phyloP scores from a whole-genome alignment of 1,139 yeast genomes.

The Hansenula lynferdii region DNA sequence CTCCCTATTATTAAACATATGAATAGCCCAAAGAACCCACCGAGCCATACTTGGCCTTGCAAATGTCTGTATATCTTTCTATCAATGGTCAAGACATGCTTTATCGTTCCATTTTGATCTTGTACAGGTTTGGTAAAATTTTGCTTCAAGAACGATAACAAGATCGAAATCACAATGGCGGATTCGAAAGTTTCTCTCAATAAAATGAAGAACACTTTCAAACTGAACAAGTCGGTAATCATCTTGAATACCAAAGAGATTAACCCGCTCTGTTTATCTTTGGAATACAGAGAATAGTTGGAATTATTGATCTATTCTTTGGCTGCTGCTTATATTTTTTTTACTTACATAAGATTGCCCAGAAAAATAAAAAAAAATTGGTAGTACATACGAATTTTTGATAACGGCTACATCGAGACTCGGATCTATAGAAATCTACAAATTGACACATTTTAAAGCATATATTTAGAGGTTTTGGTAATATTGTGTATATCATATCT shows the following conservation, averaged over 20 bases:
- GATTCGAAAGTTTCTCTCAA: slow-evolving; percentile 86
- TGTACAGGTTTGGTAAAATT: slow-evolving; percentile 37
- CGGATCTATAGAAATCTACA: too few relatives aligned
- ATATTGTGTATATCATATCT: too few relatives aligned
- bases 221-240: slow-evolving; percentile 14
- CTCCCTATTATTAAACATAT: slow-evolving; percentile 70
- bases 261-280: not conserved
- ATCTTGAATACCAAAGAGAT: not conserved
- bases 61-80: slow-evolving; percentile 49
- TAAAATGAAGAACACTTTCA: slow-evolving; percentile 61
- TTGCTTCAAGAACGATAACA: slow-evolving; percentile 78
- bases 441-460: too few relatives aligned
- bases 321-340: too few relatives aligned
- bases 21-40: slow-evolving; percentile 58
- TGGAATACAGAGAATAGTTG: not conserved
- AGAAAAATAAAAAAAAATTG: too few relatives aligned
- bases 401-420: too few relatives aligned
- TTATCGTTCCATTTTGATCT: not conserved
- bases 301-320: not conserved
- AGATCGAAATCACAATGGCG: slow-evolving; percentile 74
- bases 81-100: slow-evolving; percentile 26
- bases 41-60: slow-evolving; percentile 68
- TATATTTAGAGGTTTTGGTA: too few relatives aligned
- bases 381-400: too few relatives aligned
- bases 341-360: too few relatives aligned